Evolutionary conservation across 371 early-diverging fungal species (phyloP), one percentile per base, ranked within the genome.

Genomic region (Mortierella sp.): DNA sequence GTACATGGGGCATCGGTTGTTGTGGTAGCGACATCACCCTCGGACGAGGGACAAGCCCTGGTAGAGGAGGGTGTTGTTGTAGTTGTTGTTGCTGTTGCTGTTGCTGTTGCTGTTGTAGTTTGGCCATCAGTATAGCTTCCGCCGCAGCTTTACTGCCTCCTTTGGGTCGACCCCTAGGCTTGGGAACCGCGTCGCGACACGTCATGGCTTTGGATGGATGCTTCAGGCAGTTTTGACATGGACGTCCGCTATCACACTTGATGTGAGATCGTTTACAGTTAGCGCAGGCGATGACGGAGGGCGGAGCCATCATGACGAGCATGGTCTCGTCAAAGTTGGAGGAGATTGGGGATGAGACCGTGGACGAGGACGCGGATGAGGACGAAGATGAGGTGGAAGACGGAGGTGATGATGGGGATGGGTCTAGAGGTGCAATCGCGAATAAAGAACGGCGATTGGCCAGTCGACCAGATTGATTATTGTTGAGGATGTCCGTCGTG

Each of bases 11-110:
- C 26, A 31, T 1, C 1, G 15, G 39, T 2, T 50, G 65, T 1
- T 32, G 50, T 39, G 41, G 21, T 14, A 46, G 60, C 4, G 59
- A 62, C 62, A 50, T 48, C 30, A 59, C 67, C 24, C 57, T 50
- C 91, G 95, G 70, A 90, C 95, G 64, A 91, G 92, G 44, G 88
- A 76, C 73, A 86, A 94, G 32, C 83, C 59, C 87, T 84, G 79
- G 85, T 44, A 63, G 75, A 54, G 63, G 17, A 37, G 14, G 27
- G 46, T 56, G 65, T 30, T 68, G 52, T n/a, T 52, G 55, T 30
- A 52, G 50, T 12, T 56, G 53, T n/a, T 60, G 49, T 23, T 60
- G 65, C 7, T 60, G 72, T 15, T 72, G 66, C 9, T 63, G 64
- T 14, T 61, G 67, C 24, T 64, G 70, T 7, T 70, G 64, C 23